A percentile compares a stretch with the other conserved stretches of the same genome.
Conservation (phyloP, 1,139 yeast species). For the Yarrowia galli region DNA sequence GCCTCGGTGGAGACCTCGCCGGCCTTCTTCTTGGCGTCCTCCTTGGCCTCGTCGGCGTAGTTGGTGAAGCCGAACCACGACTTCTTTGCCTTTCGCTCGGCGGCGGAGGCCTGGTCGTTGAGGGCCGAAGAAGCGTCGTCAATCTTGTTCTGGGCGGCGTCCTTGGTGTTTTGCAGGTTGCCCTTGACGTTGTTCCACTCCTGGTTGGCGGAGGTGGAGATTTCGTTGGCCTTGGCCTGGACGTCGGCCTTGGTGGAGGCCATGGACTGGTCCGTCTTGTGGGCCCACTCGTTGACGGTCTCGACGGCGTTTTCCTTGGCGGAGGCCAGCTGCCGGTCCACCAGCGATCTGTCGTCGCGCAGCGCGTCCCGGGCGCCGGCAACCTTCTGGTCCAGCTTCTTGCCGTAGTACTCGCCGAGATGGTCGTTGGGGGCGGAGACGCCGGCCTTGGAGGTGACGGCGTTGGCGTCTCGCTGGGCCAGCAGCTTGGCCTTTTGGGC, state of each 20-base stretch:
- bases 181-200: slow-evolving; percentile 31
- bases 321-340: slow-evolving; percentile 17
- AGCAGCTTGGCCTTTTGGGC: slow-evolving; percentile 46
- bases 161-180: slow-evolving; percentile 14
- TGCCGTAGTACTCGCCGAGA: slow-evolving; percentile 36
- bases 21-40: slow-evolving; percentile 30
- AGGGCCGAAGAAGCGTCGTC: slow-evolving; percentile 6
- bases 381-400: slow-evolving; percentile 37
- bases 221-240: slow-evolving; percentile 39
- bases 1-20: slow-evolving; percentile 15
- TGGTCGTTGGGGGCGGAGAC: slow-evolving; percentile 32
- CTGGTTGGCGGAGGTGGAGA: slow-evolving; percentile 19
- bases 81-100: slow-evolving; percentile 47
- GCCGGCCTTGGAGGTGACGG: slow-evolving; percentile 7
- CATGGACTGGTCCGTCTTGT: slow-evolving; percentile 32
- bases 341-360: slow-evolving; percentile 11
- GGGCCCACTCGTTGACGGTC: slow-evolving; percentile 41
- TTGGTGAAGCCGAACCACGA: slow-evolving; percentile 21
- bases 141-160: slow-evolving; percentile 14
- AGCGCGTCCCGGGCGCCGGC: slow-evolving; percentile 40
- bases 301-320: slow-evolving; percentile 32
- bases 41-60: slow-evolving; percentile 21
- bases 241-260: slow-evolving; percentile 46
- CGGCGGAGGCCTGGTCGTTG: slow-evolving; percentile 40
- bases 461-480: slow-evolving; percentile 42